phyloP scores from a whole-genome alignment of 768 basidiomycete genomes.

The Pleurotus djamor region DNA sequence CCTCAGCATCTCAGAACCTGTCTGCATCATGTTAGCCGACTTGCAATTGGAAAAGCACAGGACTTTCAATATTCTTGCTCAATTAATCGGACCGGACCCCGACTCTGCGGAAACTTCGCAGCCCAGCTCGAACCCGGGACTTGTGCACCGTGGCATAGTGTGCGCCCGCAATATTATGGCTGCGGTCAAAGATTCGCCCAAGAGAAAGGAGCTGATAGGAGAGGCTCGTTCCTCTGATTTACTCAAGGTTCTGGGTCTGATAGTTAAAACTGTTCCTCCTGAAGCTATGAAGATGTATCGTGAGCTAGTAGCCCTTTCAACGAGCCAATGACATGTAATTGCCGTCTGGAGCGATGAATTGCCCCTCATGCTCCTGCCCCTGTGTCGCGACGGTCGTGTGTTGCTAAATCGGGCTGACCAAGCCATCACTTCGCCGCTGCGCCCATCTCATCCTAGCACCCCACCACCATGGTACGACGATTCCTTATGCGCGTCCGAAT shows the following conservation, averaged over 20 bases:
- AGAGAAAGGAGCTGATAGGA: slow-evolving; percentile 40
- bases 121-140: slow-evolving; percentile 46
- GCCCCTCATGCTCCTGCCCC: no score
- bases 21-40: slow-evolving; percentile 58
- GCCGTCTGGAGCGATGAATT: no score
- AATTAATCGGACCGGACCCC: slow-evolving; percentile 57
- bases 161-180: slow-evolving; percentile 63
- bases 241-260: slow-evolving; percentile 44
- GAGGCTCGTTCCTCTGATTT: slow-evolving; percentile 56
- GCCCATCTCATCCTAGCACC: not conserved
- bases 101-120: slow-evolving; percentile 21
- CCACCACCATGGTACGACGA: not conserved
- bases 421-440: not conserved
- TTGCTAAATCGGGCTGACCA: not conserved
- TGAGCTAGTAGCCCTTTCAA: not conserved
- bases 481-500: not conserved
- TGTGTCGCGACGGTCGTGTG: no score
- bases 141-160: slow-evolving; percentile 79
- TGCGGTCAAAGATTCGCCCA: slow-evolving; percentile 36
- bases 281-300: slow-evolving; percentile 42
- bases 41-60: slow-evolving; percentile 66
- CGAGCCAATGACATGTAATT: no score
- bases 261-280: slow-evolving; percentile 47
- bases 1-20: slow-evolving; percentile 58
- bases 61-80: slow-evolving; percentile 63